A percentile compares a stretch with the other conserved stretches of the same genome.
Evolutionary conservation across 768 basidiomycete genomes (phyloP).

Genomic region (Clitopilus hobsonii): DNA sequence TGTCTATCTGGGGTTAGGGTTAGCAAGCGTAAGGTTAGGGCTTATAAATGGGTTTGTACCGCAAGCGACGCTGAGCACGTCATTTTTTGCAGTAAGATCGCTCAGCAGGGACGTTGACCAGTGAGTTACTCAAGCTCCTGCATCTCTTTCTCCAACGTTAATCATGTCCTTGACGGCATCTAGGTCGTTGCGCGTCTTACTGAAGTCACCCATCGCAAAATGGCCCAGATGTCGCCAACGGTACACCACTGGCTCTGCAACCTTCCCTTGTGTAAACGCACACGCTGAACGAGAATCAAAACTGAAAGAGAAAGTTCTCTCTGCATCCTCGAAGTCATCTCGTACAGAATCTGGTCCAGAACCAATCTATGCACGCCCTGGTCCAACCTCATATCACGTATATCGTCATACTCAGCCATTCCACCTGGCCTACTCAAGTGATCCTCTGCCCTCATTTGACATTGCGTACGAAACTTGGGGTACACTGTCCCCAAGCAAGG

Average conservation of each 20-base stretch:
- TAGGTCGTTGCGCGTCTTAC: not conserved
- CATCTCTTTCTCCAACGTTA: not conserved
- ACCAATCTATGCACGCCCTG: constrained; percentile 77
- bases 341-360: constrained; percentile 63
- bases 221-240: not conserved
- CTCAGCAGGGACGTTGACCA: not conserved
- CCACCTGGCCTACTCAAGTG: constrained; percentile 50
- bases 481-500: constrained; percentile 63
- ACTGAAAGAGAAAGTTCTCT: constrained; percentile 23
- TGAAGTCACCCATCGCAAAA: not conserved
- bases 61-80: no score
- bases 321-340: constrained; percentile 15
- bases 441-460: constrained; percentile 63
- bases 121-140: not conserved
- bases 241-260: constrained; percentile 15
- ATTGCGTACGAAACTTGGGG: constrained; percentile 99
- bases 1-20: not conserved
- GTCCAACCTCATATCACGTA: constrained; percentile 63
- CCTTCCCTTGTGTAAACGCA: constrained; percentile 80
- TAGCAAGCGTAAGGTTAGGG: constrained; percentile 7
- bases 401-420: constrained; percentile 63
- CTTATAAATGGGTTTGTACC: not conserved
- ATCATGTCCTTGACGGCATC: constrained; percentile 9
- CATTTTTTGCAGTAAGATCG: constrained; percentile 2
- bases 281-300: constrained; percentile 68